These are phyloP conservation scores for Thyridium curvatum DNA, from an alignment of 2,329 filamentous ascomycete species.

Conservation along the genomic window DNA sequence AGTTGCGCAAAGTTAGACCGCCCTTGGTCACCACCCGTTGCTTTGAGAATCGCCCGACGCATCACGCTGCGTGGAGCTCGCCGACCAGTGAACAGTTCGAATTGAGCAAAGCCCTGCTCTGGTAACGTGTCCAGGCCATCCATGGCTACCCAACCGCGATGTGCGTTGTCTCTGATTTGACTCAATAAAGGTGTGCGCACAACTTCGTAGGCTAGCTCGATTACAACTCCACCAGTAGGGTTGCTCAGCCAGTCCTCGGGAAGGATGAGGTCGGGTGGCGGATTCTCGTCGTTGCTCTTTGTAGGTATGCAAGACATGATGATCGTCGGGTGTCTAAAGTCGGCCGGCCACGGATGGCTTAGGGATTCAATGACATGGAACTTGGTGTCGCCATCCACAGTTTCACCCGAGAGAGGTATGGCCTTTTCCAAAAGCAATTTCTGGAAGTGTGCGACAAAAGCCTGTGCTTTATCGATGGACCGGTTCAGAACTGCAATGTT, in stretches of 20 bases:
- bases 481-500: slow-evolving; percentile 73
- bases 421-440: slow-evolving; percentile 39
- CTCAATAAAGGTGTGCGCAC: slow-evolving; percentile 64
- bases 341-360: slow-evolving; percentile 57
- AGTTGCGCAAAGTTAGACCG: slow-evolving; percentile 23
- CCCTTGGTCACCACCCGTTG: slow-evolving; percentile 35
- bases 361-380: slow-evolving; percentile 54
- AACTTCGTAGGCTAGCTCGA: slow-evolving; percentile 71
- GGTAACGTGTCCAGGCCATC: slow-evolving; percentile 71
- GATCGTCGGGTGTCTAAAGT: slow-evolving; percentile 61
- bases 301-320: slow-evolving; percentile 73
- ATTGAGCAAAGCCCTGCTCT: slow-evolving; percentile 76
- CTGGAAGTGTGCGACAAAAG: slow-evolving; percentile 65
- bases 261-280: slow-evolving; percentile 64
- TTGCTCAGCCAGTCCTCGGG: slow-evolving; percentile 65
- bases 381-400: slow-evolving; percentile 22
- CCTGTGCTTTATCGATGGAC: slow-evolving; percentile 59
- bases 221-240: slow-evolving; percentile 66
- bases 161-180: slow-evolving; percentile 55
- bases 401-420: slow-evolving; percentile 11
- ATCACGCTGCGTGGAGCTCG: slow-evolving; percentile 64
- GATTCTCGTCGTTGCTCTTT: slow-evolving; percentile 55
- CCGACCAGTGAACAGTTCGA: slow-evolving; percentile 72
- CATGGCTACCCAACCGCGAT: slow-evolving; percentile 66
- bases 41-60: slow-evolving; percentile 52